Conservation (phyloP, 2,329 filamentous ascomycete species). For the Beauveria rudraprayagi region DNA sequence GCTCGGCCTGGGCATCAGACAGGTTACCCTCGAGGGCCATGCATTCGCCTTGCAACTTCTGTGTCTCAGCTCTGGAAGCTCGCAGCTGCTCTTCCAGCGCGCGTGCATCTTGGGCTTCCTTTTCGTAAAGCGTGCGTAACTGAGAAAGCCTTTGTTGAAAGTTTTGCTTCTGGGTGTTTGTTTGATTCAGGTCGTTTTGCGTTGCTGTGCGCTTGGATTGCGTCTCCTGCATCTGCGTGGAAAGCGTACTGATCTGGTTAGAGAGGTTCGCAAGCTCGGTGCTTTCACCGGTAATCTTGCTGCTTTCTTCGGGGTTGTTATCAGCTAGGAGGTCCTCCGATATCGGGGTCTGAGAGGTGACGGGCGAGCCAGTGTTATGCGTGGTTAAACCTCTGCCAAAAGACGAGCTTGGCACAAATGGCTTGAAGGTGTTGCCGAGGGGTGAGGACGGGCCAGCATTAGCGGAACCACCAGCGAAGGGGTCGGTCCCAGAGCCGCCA, state of each 20-base stretch:
- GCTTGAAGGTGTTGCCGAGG: constrained; percentile 60
- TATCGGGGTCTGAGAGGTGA: constrained; percentile 36
- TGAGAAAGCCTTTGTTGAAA: constrained; percentile 85
- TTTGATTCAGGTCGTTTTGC: constrained; percentile 75
- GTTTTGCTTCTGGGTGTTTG: constrained; percentile 80
- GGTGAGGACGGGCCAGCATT: constrained; percentile 47
- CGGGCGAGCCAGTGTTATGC: constrained; percentile 63
- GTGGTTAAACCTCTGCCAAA: constrained; percentile 79
- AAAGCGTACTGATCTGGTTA: constrained; percentile 84
- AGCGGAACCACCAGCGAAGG: constrained; percentile 49
- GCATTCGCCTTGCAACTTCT: constrained; percentile 76
- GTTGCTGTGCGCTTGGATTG: constrained; percentile 71
- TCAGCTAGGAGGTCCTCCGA: constrained; percentile 87
- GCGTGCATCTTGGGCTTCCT: constrained; percentile 82
- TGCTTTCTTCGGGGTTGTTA: constrained; percentile 79
- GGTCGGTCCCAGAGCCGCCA: constrained; percentile 63
- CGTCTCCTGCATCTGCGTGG: constrained; percentile 90
- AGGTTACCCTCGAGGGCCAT: constrained; percentile 74
- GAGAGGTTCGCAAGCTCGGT: constrained; percentile 91
- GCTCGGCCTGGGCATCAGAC: constrained; percentile 74
- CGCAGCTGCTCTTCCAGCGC: constrained; percentile 76
- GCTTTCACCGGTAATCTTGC: constrained; percentile 80
- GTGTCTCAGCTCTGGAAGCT: constrained; percentile 68
- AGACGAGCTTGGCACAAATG: constrained; percentile 84
- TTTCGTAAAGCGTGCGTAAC: constrained; percentile 81